Conservation (phyloP, 148 eudicot genomes). For the Rhododendron henanense region DNA sequence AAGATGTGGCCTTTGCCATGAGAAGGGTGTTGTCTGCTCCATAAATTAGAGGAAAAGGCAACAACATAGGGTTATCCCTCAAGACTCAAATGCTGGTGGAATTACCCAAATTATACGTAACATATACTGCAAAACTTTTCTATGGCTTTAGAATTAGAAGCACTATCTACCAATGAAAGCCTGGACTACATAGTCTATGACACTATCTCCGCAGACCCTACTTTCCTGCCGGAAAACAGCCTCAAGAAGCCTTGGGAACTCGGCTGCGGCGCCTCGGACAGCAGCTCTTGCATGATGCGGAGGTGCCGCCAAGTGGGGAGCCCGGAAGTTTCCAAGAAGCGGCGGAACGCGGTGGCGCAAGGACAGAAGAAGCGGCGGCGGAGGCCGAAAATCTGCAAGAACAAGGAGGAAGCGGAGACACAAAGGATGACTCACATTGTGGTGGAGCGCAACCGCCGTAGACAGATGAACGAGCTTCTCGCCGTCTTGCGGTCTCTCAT, state of each 20-base stretch:
- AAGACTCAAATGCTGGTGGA: not conserved
- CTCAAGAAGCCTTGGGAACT: conserved; percentile 15
- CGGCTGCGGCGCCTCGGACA: conserved; percentile 9
- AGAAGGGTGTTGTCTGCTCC: not conserved
- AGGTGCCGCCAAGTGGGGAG: not conserved
- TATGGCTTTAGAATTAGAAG: conserved; percentile 72
- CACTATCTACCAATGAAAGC: conserved; percentile 62
- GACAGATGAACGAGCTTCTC: conserved; percentile 89
- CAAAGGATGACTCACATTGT: conserved; percentile 94
- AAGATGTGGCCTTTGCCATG: not conserved
- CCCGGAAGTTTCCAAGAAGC: not conserved
- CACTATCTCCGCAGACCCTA: conserved; percentile 25
- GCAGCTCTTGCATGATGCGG: not conserved
- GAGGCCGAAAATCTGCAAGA: conserved; percentile 63
- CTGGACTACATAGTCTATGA: conserved; percentile 62
- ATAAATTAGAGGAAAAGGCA: not conserved
- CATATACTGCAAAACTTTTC: not conserved
- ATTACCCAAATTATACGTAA: not conserved
- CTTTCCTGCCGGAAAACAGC: conserved; percentile 6
- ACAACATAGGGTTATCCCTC: not conserved
- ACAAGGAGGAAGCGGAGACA: conserved; percentile 80
- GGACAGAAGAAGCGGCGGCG: conserved; percentile 68
- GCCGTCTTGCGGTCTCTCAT: conserved; percentile 81
- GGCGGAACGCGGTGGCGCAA: conserved; percentile 28
- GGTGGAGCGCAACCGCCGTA: conserved; percentile 86